Evolutionary conservation across 192 early-diverging fungal species (phyloP).

Genomic region (Rhizophagus prolifer): DNA sequence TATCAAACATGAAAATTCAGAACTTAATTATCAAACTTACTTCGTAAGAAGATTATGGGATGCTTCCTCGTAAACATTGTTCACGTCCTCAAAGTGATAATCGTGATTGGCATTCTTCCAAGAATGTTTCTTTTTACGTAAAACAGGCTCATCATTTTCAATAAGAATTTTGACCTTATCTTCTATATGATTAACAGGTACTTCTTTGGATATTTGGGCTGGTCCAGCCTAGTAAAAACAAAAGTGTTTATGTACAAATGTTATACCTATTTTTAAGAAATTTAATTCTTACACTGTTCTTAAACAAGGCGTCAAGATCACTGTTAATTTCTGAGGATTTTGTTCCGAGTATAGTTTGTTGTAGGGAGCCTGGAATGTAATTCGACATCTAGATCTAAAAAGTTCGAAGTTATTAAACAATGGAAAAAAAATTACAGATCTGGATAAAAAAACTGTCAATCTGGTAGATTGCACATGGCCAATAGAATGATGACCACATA

Average conservation of each 20-base stretch:
- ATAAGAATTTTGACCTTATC: too few species aligned
- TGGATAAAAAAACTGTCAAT: neutral
- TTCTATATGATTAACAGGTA: too few species aligned
- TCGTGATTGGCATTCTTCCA: too few species aligned
- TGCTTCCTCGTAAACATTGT: too few species aligned
- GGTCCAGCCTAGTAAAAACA: conserved; percentile 31
- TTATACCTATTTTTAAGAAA: neutral
- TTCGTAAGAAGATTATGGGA: too few species aligned
- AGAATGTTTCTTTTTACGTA: too few species aligned
- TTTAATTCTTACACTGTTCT: conserved; percentile 48
- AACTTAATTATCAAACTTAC: too few species aligned
- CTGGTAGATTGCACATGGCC: neutral
- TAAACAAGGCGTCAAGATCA: conserved; percentile 61
- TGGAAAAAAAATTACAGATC: neutral
- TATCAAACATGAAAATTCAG: too few species aligned
- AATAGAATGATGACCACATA: neutral
- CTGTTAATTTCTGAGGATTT: conserved; percentile 42
- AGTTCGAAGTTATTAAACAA: neutral
- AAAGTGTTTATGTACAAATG: neutral
- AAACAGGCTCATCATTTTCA: too few species aligned
- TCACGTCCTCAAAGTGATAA: too few species aligned
- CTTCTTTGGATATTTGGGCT: conserved; percentile 28
- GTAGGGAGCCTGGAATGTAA: neutral
- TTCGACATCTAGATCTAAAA: neutral
- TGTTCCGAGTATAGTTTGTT: neutral